Conservation (phyloP, 768 basidiomycete genomes). For the Rhodotorula paludigena region DNA sequence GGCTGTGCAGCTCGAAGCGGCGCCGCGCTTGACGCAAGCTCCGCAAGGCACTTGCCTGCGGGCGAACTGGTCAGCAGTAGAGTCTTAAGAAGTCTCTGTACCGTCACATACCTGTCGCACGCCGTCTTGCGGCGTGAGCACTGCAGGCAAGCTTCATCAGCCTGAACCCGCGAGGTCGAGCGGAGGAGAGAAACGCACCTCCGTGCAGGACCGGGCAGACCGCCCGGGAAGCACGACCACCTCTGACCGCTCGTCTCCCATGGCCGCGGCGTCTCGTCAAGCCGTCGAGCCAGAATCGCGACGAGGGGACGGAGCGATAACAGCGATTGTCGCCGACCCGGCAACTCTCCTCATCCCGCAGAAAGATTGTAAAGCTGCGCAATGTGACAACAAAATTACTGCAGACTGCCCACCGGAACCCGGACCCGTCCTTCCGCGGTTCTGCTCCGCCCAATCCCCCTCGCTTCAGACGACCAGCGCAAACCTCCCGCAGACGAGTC, state of each 20-base stretch:
- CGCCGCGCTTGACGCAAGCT: conserved; percentile 23
- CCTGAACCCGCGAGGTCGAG: fast-evolving
- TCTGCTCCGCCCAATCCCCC: too few relatives aligned
- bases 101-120: conserved; percentile 24
- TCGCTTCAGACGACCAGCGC: background rate
- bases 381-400: too few relatives aligned
- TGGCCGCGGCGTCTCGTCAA: background rate
- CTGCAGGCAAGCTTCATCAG: background rate
- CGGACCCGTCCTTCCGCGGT: too few relatives aligned
- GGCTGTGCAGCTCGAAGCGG: conserved; percentile 3
- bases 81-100: too few relatives aligned
- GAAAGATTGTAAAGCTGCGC: too few relatives aligned
- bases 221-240: background rate
- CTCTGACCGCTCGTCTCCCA: conserved; percentile 12
- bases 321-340: too few relatives aligned
- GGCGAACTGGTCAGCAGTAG: background rate
- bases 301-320: too few relatives aligned
- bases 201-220: background rate
- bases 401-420: too few relatives aligned
- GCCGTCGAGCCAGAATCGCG: too few relatives aligned
- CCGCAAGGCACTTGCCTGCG: conserved; percentile 19
- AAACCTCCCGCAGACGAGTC: background rate
- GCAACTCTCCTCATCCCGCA: too few relatives aligned
- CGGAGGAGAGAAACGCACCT: background rate
- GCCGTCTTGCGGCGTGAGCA: conserved; percentile 12